Conservation (phyloP, 1,139 yeast genomes). For the Sugiyamaella novakii region DNA sequence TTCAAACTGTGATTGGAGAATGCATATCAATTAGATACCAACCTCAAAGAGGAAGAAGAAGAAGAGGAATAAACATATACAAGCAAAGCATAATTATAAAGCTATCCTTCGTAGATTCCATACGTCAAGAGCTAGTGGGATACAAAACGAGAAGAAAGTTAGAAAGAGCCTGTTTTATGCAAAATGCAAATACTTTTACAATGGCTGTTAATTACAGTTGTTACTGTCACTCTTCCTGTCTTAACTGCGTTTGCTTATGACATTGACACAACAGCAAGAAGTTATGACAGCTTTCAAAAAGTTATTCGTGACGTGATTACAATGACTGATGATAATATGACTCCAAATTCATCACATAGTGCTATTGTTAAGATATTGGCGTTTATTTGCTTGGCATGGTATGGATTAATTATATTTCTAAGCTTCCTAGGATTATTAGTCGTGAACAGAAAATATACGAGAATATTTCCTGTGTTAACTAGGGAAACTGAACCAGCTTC, state of each 20-base stretch:
- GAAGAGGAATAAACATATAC: too few species aligned
- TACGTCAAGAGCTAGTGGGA: too few species aligned
- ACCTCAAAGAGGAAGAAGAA: not conserved
- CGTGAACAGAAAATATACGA: slow-evolving; percentile 19
- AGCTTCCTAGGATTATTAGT: slow-evolving; percentile 23
- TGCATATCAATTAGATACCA: not conserved
- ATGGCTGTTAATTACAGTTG: slow-evolving; percentile 5
- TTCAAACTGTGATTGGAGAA: not conserved
- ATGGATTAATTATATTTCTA: slow-evolving; percentile 22
- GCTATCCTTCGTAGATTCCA: too few species aligned
- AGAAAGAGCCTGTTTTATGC: too few species aligned
- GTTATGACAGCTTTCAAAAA: not conserved
- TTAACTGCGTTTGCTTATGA: slow-evolving; percentile 7
- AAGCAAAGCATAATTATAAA: too few species aligned
- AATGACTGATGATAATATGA: not conserved
- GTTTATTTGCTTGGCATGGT: slow-evolving; percentile 27
- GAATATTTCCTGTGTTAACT: not conserved
- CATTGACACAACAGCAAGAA: not conserved
- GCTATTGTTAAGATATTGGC: slow-evolving; percentile 17
- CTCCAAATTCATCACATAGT: not conserved
- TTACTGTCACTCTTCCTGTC: not conserved
- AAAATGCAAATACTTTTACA: not conserved
- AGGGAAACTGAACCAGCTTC: slow-evolving; percentile 11
- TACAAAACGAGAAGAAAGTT: too few species aligned
- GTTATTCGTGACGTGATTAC: not conserved